phyloP scores from a whole-genome alignment of 2,329 filamentous ascomycete genomes.

The Monosporascus sp. region DNA sequence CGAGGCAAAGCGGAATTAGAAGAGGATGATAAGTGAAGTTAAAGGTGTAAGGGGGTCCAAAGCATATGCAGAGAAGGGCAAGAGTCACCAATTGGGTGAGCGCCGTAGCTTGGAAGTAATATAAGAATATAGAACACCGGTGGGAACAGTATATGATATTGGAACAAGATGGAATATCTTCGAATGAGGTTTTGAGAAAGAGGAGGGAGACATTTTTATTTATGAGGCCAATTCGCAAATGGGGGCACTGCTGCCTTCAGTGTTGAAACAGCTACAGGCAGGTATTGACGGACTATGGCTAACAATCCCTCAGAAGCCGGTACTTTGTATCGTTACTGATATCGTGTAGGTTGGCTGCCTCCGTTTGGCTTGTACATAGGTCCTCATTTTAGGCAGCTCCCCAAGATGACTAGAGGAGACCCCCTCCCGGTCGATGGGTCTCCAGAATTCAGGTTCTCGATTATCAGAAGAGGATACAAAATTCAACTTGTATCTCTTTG shows the following conservation, averaged over 20 bases:
- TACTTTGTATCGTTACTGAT: conserved; percentile 15
- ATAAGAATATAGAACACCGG: background rate
- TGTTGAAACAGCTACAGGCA: conserved; percentile 7
- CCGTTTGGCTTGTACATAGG: conserved; percentile 19
- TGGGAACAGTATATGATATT: background rate
- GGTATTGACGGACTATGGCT: conserved; percentile 9
- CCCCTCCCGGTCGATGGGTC: conserved; percentile 20
- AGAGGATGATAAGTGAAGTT: conserved; percentile 4
- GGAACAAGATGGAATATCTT: background rate
- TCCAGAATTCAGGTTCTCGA: conserved; percentile 15
- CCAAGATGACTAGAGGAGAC: conserved; percentile 4
- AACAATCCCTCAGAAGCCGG: conserved; percentile 6
- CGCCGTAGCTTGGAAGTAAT: background rate
- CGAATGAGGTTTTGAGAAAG: conserved; percentile 6
- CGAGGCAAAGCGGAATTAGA: background rate
- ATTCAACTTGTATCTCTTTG: background rate
- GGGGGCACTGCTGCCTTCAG: conserved; percentile 17
- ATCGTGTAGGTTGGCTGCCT: conserved; percentile 13
- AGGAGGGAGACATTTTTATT: conserved; percentile 8
- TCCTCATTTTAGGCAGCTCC: conserved; percentile 23
- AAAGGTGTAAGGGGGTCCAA: background rate
- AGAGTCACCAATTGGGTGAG: conserved; percentile 1
- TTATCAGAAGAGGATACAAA: conserved; percentile 2
- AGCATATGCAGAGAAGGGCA: conserved; percentile 3
- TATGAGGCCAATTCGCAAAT: conserved; percentile 20